A percentile compares a stretch with the other conserved stretches of the same genome.
Evolutionary conservation across 345 rosid species (phyloP).

Genomic region (Hirschfeldia incana): DNA sequence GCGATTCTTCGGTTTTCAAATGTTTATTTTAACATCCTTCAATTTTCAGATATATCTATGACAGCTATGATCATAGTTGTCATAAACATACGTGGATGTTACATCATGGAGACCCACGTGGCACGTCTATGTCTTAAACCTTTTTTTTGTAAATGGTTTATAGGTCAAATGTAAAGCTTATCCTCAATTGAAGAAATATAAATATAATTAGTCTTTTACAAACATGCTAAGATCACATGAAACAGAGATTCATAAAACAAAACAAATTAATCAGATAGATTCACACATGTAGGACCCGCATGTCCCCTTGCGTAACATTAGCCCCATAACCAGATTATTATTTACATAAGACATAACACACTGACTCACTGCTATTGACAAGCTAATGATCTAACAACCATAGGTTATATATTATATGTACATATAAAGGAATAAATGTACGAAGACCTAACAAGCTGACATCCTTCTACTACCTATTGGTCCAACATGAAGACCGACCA

Average conservation of each 20-base stretch:
- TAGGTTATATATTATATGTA: constrained; percentile 22
- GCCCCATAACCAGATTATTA: constrained; percentile 5
- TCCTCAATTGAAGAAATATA: constrained; percentile 24
- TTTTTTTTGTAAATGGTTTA: neutral
- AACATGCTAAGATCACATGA: constrained; percentile 24
- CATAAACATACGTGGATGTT: constrained; percentile 3
- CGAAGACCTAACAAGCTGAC: constrained; percentile 33
- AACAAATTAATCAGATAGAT: constrained; percentile 15
- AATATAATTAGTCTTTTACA: constrained; percentile 9
- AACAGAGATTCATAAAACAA: constrained; percentile 21
- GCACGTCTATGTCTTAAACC: neutral
- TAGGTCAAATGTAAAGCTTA: constrained; percentile 23
- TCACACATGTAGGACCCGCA: constrained; percentile 30
- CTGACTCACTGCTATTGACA: constrained; percentile 26
- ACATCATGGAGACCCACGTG: constrained; percentile 13
- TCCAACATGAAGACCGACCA: constrained; percentile 38
- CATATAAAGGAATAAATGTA: constrained; percentile 5
- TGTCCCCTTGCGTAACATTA: constrained; percentile 29
- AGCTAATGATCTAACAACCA: constrained; percentile 37
- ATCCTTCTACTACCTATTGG: constrained; percentile 34
- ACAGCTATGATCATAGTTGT: neutral
- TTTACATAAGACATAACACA: constrained; percentile 16
- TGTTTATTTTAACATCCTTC: neutral
- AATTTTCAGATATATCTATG: too few species aligned
- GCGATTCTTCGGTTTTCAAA: constrained; percentile 5